phyloP scores from a whole-genome alignment of 768 basidiomycete species.

The Mycena vulgaris region DNA sequence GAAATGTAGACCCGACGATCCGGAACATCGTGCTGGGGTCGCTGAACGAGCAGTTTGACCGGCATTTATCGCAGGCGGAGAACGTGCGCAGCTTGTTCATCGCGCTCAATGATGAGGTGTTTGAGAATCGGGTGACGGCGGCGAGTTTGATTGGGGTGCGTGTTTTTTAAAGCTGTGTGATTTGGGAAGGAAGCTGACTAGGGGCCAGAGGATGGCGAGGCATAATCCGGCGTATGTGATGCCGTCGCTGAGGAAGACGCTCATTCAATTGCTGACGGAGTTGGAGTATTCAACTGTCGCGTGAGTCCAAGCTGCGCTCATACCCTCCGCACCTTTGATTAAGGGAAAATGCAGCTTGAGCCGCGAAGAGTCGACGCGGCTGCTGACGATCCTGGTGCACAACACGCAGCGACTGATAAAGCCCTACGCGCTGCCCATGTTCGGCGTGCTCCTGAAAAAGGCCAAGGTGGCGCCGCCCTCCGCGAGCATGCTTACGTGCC shows the following conservation, averaged over 20 bases:
- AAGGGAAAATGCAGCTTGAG: slow-evolving; percentile 68
- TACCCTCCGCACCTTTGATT: background rate
- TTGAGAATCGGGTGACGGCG: slow-evolving; percentile 92
- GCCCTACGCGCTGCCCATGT: slow-evolving; percentile 94
- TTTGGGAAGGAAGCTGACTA: background rate
- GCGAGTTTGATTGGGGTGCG: slow-evolving; percentile 84
- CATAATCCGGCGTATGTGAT: slow-evolving; percentile 99
- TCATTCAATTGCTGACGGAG: slow-evolving; percentile 97
- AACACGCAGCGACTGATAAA: slow-evolving; percentile 95
- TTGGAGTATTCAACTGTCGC: slow-evolving; percentile 93
- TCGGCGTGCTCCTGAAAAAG: slow-evolving; percentile 91
- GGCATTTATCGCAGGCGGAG: slow-evolving; percentile 97
- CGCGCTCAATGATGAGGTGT: slow-evolving; percentile 96
- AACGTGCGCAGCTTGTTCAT: slow-evolving; percentile 99
- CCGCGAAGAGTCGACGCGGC: slow-evolving; percentile 92
- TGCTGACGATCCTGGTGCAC: slow-evolving; percentile 90
- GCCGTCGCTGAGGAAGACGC: slow-evolving; percentile 94
- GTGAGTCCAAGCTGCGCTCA: too few relatives aligned
- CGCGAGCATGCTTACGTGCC: slow-evolving; percentile 92
- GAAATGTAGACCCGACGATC: slow-evolving; percentile 28
- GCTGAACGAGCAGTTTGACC: slow-evolving; percentile 94
- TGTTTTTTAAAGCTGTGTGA: background rate
- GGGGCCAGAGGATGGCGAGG: slow-evolving; percentile 77
- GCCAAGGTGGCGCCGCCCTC: slow-evolving; percentile 89
- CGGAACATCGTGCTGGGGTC: slow-evolving; percentile 58